Percentiles rank a stretch among this genome's conserved stretches.
Evolutionary conservation across 2,329 filamentous ascomycete genomes (phyloP).

Genomic region (Aspergillus ruber): DNA sequence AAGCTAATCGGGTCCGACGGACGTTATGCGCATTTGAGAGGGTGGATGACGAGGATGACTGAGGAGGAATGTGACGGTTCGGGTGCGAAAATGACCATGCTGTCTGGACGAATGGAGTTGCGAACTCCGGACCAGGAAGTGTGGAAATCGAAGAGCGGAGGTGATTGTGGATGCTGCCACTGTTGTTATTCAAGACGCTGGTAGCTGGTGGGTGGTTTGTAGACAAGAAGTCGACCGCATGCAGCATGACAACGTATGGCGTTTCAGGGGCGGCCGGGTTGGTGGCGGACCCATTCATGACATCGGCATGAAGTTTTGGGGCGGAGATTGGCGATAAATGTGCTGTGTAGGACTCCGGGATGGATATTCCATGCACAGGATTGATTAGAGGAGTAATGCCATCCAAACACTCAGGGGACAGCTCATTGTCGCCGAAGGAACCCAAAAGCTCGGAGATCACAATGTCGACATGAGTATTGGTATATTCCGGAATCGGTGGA

Average conservation of each 20-base stretch:
- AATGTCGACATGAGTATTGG: constrained; percentile 62
- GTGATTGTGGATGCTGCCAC: constrained; percentile 14
- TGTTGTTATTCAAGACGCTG: constrained; percentile 8
- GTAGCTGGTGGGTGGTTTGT: constrained; percentile 48
- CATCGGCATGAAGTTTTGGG: constrained; percentile 76
- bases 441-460: constrained; percentile 85
- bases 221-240: constrained; percentile 79
- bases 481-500: constrained; percentile 41
- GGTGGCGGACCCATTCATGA: constrained; percentile 55
- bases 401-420: constrained; percentile 93
- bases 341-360: constrained; percentile 87
- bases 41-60: constrained; percentile 24
- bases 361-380: constrained; percentile 77
- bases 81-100: constrained; percentile 42
- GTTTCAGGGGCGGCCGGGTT: constrained; percentile 76
- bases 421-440: constrained; percentile 94
- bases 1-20: constrained; percentile 69
- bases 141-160: constrained; percentile 22
- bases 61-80: constrained; percentile 32
- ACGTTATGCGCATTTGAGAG: constrained; percentile 89
- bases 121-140: constrained; percentile 25
- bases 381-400: constrained; percentile 88
- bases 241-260: constrained; percentile 90
- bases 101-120: constrained; percentile 34
- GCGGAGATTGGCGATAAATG: constrained; percentile 88